A percentile compares a stretch with the other conserved stretches of the same genome.
phyloP scores from a whole-genome alignment of 176 grass and related monocot species.

The Oryza meyeriana region DNA sequence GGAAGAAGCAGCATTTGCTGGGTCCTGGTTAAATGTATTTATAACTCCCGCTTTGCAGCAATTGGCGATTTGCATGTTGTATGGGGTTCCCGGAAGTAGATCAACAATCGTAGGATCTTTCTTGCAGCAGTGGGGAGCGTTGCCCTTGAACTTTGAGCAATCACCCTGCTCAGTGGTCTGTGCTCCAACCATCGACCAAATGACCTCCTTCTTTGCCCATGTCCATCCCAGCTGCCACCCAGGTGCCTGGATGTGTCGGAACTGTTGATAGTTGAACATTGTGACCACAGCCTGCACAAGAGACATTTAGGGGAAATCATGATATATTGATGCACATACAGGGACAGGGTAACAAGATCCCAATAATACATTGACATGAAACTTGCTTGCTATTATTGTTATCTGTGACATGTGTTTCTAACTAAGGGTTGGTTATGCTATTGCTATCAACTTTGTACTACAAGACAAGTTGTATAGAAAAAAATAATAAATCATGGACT shows the following conservation, averaged over 20 bases:
- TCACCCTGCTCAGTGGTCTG: constrained; percentile 83
- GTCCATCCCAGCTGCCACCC: constrained; percentile 83
- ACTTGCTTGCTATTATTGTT: neutral
- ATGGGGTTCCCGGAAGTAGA: constrained; percentile 72
- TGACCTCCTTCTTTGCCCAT: constrained; percentile 91
- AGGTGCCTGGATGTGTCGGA: constrained; percentile 70
- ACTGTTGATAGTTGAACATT: constrained; percentile 87
- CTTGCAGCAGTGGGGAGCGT: constrained; percentile 68
- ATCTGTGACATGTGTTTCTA: neutral
- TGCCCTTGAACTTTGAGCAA: constrained; percentile 71
- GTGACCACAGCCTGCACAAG: constrained; percentile 66
- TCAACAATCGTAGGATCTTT: constrained; percentile 62
- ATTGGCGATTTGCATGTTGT: constrained; percentile 75
- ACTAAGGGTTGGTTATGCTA: neutral
- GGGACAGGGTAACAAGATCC: neutral
- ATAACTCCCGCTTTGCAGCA: constrained; percentile 83
- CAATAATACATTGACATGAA: neutral
- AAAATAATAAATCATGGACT: neutral
- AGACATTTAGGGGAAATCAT: constrained; percentile 14
- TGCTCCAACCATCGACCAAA: constrained; percentile 90
- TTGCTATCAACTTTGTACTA: neutral
- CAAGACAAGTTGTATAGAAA: neutral
- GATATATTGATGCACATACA: neutral
- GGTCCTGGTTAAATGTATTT: constrained; percentile 63
- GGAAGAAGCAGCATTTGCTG: constrained; percentile 54